Evolutionary conservation across 371 early-diverging fungal species (phyloP).

Genomic region (Rhizomucor pusillus): DNA sequence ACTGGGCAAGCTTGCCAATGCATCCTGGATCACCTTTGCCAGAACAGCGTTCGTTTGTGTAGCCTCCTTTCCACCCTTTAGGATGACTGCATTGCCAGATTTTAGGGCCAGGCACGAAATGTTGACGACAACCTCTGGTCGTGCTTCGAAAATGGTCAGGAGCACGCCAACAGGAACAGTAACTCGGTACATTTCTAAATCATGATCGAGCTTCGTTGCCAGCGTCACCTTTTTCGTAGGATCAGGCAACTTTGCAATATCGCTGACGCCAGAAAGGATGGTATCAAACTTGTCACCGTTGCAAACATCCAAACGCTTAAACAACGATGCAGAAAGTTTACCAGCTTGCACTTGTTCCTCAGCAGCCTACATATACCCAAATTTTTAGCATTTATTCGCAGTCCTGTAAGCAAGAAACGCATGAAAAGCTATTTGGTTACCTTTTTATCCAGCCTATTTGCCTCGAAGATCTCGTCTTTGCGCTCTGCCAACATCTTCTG

Average conservation of each 20-base stretch:
- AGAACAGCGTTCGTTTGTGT: constrained; percentile 76
- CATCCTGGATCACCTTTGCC: constrained; percentile 73
- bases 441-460: constrained; percentile 81
- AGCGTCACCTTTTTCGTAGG: constrained; percentile 80
- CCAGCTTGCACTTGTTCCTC: constrained; percentile 72
- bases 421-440: constrained; percentile 25
- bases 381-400: background rate
- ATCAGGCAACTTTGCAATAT: constrained; percentile 82
- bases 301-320: constrained; percentile 88
- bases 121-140: constrained; percentile 98
- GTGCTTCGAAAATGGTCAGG: constrained; percentile 95
- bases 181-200: constrained; percentile 85
- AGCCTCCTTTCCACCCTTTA: constrained; percentile 93
- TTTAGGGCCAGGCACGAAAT: constrained; percentile 94
- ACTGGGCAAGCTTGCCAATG: constrained; percentile 58
- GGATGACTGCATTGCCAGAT: constrained; percentile 94
- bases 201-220: constrained; percentile 79
- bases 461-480: constrained; percentile 71
- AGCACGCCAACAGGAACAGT: constrained; percentile 93
- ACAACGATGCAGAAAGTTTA: constrained; percentile 72
- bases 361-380: constrained; percentile 25
- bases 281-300: constrained; percentile 83
- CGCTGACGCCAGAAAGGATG: constrained; percentile 86
- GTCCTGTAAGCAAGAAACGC: background rate
- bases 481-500: constrained; percentile 67